Evolutionary conservation across 202 grass and related monocot genomes (phyloP).

Genomic region (Alloteropsis angusta): DNA sequence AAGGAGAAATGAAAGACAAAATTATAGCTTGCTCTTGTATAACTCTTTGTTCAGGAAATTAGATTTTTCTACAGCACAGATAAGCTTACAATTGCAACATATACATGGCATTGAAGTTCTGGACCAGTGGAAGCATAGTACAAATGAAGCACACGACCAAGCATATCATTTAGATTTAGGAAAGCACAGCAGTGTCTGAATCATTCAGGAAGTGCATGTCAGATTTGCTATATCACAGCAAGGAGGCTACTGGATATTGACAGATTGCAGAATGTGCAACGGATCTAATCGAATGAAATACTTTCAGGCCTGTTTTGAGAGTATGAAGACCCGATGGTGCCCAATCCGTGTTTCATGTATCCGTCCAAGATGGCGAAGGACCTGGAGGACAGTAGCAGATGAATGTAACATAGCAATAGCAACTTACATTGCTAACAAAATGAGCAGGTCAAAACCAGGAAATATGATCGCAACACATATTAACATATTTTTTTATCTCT

Average conservation of each 20-base stretch:
- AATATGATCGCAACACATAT: background rate
- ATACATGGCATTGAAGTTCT: background rate
- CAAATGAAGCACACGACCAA: background rate
- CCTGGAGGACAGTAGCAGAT: slow-evolving; percentile 38
- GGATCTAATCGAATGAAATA: background rate
- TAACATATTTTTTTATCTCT: slow-evolving; percentile 12
- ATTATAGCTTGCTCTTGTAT: background rate
- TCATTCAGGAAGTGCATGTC: background rate
- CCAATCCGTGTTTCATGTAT: slow-evolving; percentile 69
- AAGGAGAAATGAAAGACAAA: background rate
- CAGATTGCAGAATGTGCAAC: background rate
- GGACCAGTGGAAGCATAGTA: background rate
- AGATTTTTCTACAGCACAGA: background rate
- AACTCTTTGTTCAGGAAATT: background rate
- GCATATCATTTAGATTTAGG: background rate
- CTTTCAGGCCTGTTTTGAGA: slow-evolving; percentile 37
- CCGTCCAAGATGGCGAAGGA: slow-evolving; percentile 82
- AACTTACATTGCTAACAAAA: background rate
- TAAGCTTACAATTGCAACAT: background rate
- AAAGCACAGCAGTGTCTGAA: background rate
- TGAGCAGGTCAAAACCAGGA: background rate
- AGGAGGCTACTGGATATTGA: background rate
- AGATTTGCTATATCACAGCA: background rate
- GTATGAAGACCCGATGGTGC: slow-evolving; percentile 60
- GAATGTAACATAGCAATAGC: background rate